Percentiles rank a stretch among this genome's conserved stretches.
Conservation (phyloP, 2,329 filamentous ascomycete species). For the Fusarium denticulatum region DNA sequence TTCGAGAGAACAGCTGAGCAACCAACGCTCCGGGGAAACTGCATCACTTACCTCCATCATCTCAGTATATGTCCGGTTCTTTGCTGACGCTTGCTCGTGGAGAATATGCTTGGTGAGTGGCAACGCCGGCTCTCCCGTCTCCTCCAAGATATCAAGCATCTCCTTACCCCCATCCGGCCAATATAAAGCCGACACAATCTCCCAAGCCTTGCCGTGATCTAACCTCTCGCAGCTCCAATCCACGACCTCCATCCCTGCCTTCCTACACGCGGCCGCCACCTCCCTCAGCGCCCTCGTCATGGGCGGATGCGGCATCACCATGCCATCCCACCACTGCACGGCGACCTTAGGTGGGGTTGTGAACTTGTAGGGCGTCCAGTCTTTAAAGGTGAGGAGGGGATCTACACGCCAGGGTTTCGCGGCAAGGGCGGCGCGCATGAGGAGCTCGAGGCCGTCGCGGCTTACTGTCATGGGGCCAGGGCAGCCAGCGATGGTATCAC, state of each 20-base stretch:
- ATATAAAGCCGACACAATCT: slow-evolving; percentile 59
- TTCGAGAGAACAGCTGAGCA: accelerated
- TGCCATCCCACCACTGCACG: slow-evolving; percentile 66
- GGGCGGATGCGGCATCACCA: slow-evolving; percentile 69
- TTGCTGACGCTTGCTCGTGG: slow-evolving; percentile 58
- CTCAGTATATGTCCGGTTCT: slow-evolving; percentile 49
- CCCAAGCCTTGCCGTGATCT: slow-evolving; percentile 61
- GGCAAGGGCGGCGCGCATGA: slow-evolving; percentile 47
- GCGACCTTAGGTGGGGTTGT: slow-evolving; percentile 64
- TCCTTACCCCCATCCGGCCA: slow-evolving; percentile 70
- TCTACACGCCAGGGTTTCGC: slow-evolving; percentile 49
- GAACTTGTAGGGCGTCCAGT: slow-evolving; percentile 50
- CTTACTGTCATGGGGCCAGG: slow-evolving; percentile 48
- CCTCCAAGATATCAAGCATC: slow-evolving; percentile 59
- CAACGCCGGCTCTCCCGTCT: slow-evolving; percentile 65
- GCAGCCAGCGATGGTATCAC: background rate
- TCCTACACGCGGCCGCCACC: slow-evolving; percentile 60
- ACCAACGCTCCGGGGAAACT: accelerated
- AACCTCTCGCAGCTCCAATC: slow-evolving; percentile 61
- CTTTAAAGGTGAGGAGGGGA: slow-evolving; percentile 44
- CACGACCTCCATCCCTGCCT: slow-evolving; percentile 63
- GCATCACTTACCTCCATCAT: slow-evolving; percentile 50
- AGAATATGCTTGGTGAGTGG: slow-evolving; percentile 69
- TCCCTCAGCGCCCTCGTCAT: slow-evolving; percentile 65
- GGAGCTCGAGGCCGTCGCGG: slow-evolving; percentile 48